These are phyloP conservation scores for Xylariomycetidae sp. DNA, from an alignment of 2,329 filamentous ascomycete species.

Conservation along the genomic window DNA sequence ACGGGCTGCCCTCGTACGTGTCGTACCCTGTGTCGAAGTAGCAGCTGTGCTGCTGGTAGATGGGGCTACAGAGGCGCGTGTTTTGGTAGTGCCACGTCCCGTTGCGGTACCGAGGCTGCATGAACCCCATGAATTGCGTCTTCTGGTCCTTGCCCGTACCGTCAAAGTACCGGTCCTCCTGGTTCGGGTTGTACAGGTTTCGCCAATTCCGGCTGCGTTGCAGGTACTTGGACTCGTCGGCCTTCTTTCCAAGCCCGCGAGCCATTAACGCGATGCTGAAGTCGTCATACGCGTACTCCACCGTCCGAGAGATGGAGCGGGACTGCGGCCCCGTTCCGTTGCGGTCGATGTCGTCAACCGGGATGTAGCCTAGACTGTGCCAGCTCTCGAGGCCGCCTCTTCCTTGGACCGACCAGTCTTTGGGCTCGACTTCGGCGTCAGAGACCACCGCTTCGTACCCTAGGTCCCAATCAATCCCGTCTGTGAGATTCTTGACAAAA, in stretches of 20 bases:
- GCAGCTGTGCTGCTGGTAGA: constrained; percentile 43
- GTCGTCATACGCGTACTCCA: constrained; percentile 80
- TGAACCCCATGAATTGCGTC: constrained; percentile 61
- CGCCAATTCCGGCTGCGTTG: constrained; percentile 62
- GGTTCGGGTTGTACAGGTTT: constrained; percentile 55
- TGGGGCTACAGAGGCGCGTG: constrained; percentile 55
- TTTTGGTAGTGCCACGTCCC: constrained; percentile 65
- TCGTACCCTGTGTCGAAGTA: constrained; percentile 40
- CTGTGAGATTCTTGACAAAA: constrained; percentile 62
- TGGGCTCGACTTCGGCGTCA: constrained; percentile 65
- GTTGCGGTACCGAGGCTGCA: constrained; percentile 63
- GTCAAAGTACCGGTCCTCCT: constrained; percentile 28
- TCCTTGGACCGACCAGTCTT: constrained; percentile 64
- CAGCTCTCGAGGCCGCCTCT: constrained; percentile 67
- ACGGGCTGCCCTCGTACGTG: constrained; percentile 48
- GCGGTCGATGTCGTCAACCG: constrained; percentile 60
- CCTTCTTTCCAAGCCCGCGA: constrained; percentile 45
- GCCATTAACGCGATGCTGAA: constrained; percentile 65
- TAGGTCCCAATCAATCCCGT: constrained; percentile 62
- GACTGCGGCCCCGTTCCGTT: constrained; percentile 61
- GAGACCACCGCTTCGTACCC: constrained; percentile 70
- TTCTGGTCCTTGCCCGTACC: constrained; percentile 17
- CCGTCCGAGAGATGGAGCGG: constrained; percentile 66
- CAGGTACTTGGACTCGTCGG: constrained; percentile 58
- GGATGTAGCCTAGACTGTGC: constrained; percentile 68